Evolutionary conservation across 108 stramenopile genomes (phyloP).

Genomic region (Pseudonitzschia multiseries): DNA sequence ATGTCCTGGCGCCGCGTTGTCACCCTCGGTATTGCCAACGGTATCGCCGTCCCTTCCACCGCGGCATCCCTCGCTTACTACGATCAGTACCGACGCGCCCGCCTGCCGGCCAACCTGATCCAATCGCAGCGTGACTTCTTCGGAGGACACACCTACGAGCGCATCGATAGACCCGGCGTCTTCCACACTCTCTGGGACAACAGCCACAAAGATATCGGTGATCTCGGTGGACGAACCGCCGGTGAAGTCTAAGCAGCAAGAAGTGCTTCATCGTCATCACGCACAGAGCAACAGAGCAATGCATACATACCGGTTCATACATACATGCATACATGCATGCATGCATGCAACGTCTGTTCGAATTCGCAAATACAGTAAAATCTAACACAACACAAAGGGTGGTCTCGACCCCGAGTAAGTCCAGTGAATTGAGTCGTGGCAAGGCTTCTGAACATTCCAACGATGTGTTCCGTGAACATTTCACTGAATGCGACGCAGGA

Average conservation of each 20-base stretch:
- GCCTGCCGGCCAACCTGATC: constrained; percentile 92
- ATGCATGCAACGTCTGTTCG: no score
- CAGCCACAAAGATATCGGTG: constrained; percentile 93
- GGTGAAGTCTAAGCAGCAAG: constrained; percentile 87
- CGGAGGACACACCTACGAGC: constrained; percentile 98
- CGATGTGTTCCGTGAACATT: no score
- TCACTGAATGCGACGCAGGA: no score
- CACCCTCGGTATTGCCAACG: constrained; percentile 84
- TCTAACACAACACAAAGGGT: no score
- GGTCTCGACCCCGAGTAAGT: no score
- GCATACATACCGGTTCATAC: no score
- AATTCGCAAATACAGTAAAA: no score
- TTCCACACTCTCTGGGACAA: constrained; percentile 95
- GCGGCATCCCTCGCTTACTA: constrained; percentile 91
- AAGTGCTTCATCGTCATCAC: constrained; percentile 9
- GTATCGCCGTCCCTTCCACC: constrained; percentile 89
- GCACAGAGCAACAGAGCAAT: no score
- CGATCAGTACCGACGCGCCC: constrained; percentile 90
- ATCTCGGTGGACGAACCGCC: constrained; percentile 84
- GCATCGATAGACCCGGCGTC: constrained; percentile 78
- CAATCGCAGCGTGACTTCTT: constrained; percentile 99
- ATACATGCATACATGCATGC: no score
- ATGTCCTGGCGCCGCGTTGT: constrained; percentile 93
- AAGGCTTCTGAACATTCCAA: no score
- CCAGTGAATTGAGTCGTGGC: no score